Base-by-base conservation (phyloP, 163 green algal species). In the Scenedesmus sp. region DNA sequence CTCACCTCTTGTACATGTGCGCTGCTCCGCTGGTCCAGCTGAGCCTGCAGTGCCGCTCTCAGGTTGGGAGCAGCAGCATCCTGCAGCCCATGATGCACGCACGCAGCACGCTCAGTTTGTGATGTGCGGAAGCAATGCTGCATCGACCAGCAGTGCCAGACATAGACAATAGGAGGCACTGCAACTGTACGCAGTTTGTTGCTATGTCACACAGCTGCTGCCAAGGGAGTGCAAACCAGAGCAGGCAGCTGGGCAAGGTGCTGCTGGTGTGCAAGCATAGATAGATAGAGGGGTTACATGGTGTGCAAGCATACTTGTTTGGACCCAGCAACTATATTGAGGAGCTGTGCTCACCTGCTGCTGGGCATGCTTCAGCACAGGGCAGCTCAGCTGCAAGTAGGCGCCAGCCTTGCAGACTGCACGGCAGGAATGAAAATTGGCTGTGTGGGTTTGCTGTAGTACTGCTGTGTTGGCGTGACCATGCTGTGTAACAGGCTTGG, bases 11-110 rank as follows among this genome's bases (percentile, higher is more conserved):
- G 57, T 55, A 91, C 23, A 1, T 57, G 55, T 46, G 87, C 87
- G 2, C 26, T 87, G 56, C 81, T 23, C 34, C 87, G n/a, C 76
- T 91, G 87, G 62, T 91, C 56, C 3, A 91, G 26, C 76, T 91
- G 87, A 23, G 87, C 87, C 57, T 66, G 20, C 26, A 91, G 60
- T 54, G 59, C 34, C 13, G 59, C 87, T 18, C 79, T 52, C 59
- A 89, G 84, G 57, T 23, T 64, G 81, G 12, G 34, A 4, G 34
- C 46, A 66, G 15, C 46, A 84, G 81, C 81, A 62, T 34, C 81
- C 81, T 86, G 81, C 52, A 86, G 9, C 15, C 4, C 15, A 56
- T 52, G 2, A 64, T 10, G 20, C 18, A 62, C 9, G 81, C 52
- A 26, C 26, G 26, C 26, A 26, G 26, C 26, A 26, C 26, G 26